Conservation (phyloP, 2,329 filamentous ascomycete genomes). For the Nothomitra cinnamomea region DNA sequence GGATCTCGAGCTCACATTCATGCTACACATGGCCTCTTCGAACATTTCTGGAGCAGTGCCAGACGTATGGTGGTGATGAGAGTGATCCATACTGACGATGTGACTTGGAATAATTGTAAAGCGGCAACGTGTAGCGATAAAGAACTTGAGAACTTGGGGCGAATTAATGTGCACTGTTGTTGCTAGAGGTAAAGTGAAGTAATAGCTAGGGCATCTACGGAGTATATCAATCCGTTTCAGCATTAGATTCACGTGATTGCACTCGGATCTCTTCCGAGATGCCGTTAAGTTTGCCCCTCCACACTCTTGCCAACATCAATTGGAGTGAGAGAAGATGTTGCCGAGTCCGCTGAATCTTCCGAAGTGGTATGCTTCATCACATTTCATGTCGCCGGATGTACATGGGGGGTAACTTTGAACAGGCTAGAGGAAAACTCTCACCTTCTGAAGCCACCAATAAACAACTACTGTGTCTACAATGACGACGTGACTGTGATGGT, state of each 20-base stretch:
- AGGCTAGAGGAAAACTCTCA: conserved; percentile 89
- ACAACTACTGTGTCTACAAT: conserved; percentile 96
- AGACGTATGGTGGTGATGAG: conserved; percentile 1
- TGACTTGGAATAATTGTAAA: neutral
- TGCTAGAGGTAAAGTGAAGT: neutral
- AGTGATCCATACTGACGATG: conserved; percentile 3
- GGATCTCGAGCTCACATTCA: conserved; percentile 2
- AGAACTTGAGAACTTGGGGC: neutral
- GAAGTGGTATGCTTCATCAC: conserved; percentile 14
- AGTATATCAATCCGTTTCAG: neutral
- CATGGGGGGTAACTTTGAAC: conserved; percentile 16
- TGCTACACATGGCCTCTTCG: conserved; percentile 5
- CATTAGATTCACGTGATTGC: too few species aligned
- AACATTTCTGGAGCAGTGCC: neutral
- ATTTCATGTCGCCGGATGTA: neutral
- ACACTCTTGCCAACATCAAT: neutral
- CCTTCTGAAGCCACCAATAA: conserved; percentile 81
- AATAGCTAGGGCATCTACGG: neutral
- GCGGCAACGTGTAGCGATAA: neutral
- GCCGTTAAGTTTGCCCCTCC: neutral
- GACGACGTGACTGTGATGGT: conserved; percentile 70
- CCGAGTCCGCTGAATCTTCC: conserved; percentile 16
- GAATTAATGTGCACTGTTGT: neutral
- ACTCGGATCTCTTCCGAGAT: too few species aligned
- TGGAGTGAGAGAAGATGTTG: neutral